Evolutionary conservation across 768 basidiomycete genomes (phyloP).

Genomic region (Mycena vulgaris): DNA sequence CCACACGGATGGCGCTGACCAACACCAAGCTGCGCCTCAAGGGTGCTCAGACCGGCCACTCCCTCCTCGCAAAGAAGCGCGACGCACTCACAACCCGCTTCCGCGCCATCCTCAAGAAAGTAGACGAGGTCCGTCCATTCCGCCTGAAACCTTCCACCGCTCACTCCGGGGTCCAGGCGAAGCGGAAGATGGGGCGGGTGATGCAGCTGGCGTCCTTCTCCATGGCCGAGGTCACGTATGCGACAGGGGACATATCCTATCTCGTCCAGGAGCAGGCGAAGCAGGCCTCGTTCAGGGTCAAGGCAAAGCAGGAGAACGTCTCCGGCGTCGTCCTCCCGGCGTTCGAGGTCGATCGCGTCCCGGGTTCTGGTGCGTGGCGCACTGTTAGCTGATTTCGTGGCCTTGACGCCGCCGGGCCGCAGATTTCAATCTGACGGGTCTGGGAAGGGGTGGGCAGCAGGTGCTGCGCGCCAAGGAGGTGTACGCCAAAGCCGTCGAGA

Average conservation of each 20-base stretch:
- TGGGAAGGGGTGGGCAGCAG: constrained; percentile 97
- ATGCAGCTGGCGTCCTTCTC: constrained; percentile 99
- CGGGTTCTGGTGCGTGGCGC: constrained; percentile 78
- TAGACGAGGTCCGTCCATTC: constrained; percentile 85
- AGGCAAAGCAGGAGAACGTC: constrained; percentile 97
- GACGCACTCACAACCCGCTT: constrained; percentile 97
- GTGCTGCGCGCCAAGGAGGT: constrained; percentile 96
- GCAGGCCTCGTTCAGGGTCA: constrained; percentile 92
- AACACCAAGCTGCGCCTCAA: constrained; percentile 93
- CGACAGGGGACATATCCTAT: constrained; percentile 97
- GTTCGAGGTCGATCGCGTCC: constrained; percentile 91
- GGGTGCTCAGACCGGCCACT: constrained; percentile 95
- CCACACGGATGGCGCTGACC: constrained; percentile 97
- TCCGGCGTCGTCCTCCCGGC: constrained; percentile 96
- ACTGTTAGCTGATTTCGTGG: background rate
- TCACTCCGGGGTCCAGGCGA: constrained; percentile 73
- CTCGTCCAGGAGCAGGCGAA: constrained; percentile 97
- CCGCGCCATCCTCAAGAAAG: constrained; percentile 93
- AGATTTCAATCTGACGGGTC: constrained; percentile 98
- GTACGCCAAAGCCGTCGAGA: constrained; percentile 97
- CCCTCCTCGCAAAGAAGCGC: constrained; percentile 95
- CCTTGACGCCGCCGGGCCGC: constrained; percentile 9
- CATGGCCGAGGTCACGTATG: constrained; percentile 98
- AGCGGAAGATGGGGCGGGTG: constrained; percentile 98
- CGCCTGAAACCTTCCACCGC: constrained; percentile 4